Evolutionary conservation across 192 early-diverging fungal species (phyloP).

Genomic region (Hyaloraphidium curvatum): DNA sequence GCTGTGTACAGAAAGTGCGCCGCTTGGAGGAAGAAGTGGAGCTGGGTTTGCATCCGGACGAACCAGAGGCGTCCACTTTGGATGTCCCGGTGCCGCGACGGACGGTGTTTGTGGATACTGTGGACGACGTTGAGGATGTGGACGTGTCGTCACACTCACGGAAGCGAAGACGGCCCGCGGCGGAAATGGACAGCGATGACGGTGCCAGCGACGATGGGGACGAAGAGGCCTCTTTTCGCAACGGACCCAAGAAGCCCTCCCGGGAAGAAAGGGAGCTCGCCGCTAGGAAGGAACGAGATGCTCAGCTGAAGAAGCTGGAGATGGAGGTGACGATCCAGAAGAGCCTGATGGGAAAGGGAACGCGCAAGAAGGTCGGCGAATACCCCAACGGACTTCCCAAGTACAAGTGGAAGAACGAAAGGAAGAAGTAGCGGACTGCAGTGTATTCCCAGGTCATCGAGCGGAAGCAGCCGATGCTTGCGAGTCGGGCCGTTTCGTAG

Average conservation of each 20-base stretch:
- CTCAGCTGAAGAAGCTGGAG: constrained; percentile 44
- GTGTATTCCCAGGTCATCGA: too few relatives aligned
- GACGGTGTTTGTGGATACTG: constrained; percentile 58
- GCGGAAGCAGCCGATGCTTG: too few relatives aligned
- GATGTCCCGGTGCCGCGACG: constrained; percentile 4
- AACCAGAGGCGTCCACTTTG: constrained; percentile 6
- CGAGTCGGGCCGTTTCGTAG: too few relatives aligned
- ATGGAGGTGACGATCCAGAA: constrained; percentile 62
- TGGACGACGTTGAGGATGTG: constrained; percentile 32
- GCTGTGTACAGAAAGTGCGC: constrained; percentile 12
- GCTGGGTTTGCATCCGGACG: too few relatives aligned
- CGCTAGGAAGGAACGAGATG: constrained; percentile 56
- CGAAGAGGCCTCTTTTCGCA: too few relatives aligned
- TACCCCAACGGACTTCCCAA: constrained; percentile 60
- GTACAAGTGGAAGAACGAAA: constrained; percentile 83
- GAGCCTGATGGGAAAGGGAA: constrained; percentile 60
- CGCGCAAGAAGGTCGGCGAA: constrained; percentile 55
- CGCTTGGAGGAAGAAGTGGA: too few relatives aligned
- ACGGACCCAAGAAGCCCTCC: too few relatives aligned
- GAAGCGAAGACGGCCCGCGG: too few relatives aligned
- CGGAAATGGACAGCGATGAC: too few relatives aligned
- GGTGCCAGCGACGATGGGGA: too few relatives aligned
- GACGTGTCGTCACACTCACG: too few relatives aligned
- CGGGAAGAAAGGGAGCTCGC: too few relatives aligned
- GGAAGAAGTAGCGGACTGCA: constrained; percentile 57